Base-by-base conservation (phyloP, 1,139 yeast species). In the Candida sanyaensis region DNA sequence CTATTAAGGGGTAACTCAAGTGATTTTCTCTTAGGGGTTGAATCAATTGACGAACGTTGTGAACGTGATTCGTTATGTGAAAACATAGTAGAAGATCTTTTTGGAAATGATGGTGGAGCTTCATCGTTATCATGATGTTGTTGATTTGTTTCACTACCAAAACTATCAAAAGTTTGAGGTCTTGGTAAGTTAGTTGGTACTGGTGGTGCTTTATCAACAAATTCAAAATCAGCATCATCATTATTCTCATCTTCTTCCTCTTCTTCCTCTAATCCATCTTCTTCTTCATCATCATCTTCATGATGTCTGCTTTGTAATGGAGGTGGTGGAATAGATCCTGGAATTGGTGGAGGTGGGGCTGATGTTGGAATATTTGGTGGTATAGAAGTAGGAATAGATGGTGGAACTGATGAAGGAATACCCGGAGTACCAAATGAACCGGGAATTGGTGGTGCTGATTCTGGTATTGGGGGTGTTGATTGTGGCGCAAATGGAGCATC, bases 21-120 rank as follows among this genome's bases (percentile, higher is more conserved):
- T 45, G 53, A 53, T 46, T 32, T 53, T 46, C 49, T 48, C 30
- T 24, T 34, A 10, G 26, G 31, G 5, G 12, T 13, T 2, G 41
- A 62, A 6, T 63, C 62, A 12, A 57, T 43, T 2, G 71, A 64
- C 5, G 58, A 55, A 4, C 69, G 71, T 2, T 71, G 66, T 17
- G 62, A 52, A 24, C 55, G 51, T 4, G 59, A 46, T 21, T 64
- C 45, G 4, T 60, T 52, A 9, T 60, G 43, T 39, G 28, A 60
- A 36, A 31, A 65, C 70, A 32, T 36, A 2, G 71, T 66, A 6
- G 64, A 47, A 6, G 71, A 63, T 42, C 61, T 49, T 37, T 43
- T 50, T 21, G 55, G 55, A 23, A 54, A 50, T 8, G 23, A 36
- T 3, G 66, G 61, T 8, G 58, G 52, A 4, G 51, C 47, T 17